These are phyloP conservation scores for Dentipellis fragilis DNA, from an alignment of 768 basidiomycete species.

Conservation along the genomic window DNA sequence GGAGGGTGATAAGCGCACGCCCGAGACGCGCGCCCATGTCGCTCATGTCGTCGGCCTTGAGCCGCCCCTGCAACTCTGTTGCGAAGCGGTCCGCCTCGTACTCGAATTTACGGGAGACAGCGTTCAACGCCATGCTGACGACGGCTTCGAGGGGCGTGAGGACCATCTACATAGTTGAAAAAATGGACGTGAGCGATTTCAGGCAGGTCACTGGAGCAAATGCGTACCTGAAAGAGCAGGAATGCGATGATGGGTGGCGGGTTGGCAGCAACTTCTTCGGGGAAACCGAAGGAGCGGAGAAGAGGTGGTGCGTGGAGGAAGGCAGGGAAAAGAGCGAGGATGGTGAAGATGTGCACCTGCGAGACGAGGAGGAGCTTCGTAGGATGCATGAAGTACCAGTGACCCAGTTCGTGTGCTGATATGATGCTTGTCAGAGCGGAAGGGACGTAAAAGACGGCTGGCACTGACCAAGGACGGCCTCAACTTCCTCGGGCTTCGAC, in stretches of 20 bases:
- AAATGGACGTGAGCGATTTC: background rate
- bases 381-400: constrained; percentile 91
- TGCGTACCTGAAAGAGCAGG: constrained; percentile 64
- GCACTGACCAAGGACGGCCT: constrained; percentile 73
- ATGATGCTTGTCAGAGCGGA: background rate
- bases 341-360: constrained; percentile 80
- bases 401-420: constrained; percentile 87
- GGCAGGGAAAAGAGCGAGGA: constrained; percentile 82
- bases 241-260: constrained; percentile 83
- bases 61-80: constrained; percentile 46
- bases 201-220: background rate
- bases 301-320: constrained; percentile 77
- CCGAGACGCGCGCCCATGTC: constrained; percentile 85
- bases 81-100: constrained; percentile 91
- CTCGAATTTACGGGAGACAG: constrained; percentile 78
- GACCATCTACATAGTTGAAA: constrained; percentile 45
- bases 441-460: background rate
- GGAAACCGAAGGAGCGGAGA: constrained; percentile 74
- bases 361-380: constrained; percentile 80
- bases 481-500: constrained; percentile 83
- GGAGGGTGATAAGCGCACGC: constrained; percentile 73
- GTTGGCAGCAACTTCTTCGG: constrained; percentile 45
- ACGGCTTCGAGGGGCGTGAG: constrained; percentile 71
- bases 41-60: constrained; percentile 46
- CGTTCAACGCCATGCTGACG: constrained; percentile 67